Base-by-base conservation (phyloP, 345 rosid species). In the Citrus sp. region DNA sequence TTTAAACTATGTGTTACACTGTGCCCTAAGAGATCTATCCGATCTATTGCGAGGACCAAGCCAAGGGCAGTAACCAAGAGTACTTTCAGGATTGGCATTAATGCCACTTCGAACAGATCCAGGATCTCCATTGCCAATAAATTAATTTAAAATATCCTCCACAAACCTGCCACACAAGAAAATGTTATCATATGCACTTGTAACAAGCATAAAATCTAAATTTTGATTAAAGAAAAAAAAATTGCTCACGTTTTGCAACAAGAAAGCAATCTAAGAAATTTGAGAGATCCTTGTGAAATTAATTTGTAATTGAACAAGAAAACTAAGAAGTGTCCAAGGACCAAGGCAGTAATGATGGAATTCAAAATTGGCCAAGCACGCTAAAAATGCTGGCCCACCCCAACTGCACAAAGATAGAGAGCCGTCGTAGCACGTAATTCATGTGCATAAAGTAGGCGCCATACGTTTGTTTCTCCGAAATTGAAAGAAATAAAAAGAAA, bases 61-160 rank as follows among this genome's bases (percentile, higher is more conserved):
- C 92, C 92, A 13, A 88, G 67, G 6, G n/a, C 87, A n/a, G 88
- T 87, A 9, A 87, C 59, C 56, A 87, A 32, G 2, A 87, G 78
- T 34, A 86, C 81, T 80, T 87, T 80, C 12, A 85, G 82, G 73
- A 85, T 82, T 3, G 89, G 88, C 73, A 85, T 77, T 22, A 82
- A 34, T 18, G 89, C 85, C 68, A 78, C 77, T 1, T 82, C 10
- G 19, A 88, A 79, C 38, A 87, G 78, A 63, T 87, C 74, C 68
- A 85, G 37, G n/a, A 85, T 66, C n/a, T 77, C 87, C 90, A 87
- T 83, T 54, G 76, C 35, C 51, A 32, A 54, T 13, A 12, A 13
- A 46, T 3, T 46, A 46, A 46, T 46, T 46, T 46, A 46, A 46
- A 46, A 46, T 9, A n/a, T 54, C 3, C 58, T 54, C 58, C 2